These are phyloP conservation scores for Capniomyces stellatus DNA, from an alignment of 371 early-diverging fungal genomes.

Conservation along the genomic window DNA sequence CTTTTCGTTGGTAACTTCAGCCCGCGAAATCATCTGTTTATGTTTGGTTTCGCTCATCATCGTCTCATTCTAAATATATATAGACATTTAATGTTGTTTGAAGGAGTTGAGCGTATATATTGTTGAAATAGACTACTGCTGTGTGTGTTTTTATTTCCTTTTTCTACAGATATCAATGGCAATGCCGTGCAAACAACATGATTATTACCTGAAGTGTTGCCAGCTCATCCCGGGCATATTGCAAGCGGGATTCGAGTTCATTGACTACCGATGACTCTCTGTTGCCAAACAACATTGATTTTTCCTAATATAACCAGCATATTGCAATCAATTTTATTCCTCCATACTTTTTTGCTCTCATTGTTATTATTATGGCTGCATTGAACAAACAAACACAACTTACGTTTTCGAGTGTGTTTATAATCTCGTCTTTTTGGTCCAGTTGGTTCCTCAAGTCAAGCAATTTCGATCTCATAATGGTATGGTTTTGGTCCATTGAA, in stretches of 20 bases:
- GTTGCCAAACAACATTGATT: not conserved
- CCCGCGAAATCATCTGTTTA: not conserved
- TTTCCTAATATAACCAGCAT: too few relatives aligned
- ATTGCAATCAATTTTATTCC: too few relatives aligned
- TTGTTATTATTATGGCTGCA: not conserved
- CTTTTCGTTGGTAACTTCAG: not conserved
- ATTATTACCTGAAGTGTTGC: too few relatives aligned
- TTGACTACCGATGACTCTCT: not conserved
- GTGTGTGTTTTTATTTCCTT: too few relatives aligned
- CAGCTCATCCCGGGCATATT: not conserved
- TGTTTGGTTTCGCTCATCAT: not conserved
- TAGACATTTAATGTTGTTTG: too few relatives aligned
- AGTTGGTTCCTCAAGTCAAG: slow-evolving; percentile 17
- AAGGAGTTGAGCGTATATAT: too few relatives aligned
- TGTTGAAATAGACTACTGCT: too few relatives aligned
- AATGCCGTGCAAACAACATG: too few relatives aligned
- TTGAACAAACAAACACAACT: not conserved
- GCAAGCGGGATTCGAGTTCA: slow-evolving; percentile 1
- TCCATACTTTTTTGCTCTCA: not conserved
- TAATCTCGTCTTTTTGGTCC: slow-evolving; percentile 16
- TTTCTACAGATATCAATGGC: too few relatives aligned
- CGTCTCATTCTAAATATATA: not conserved
- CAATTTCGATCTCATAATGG: slow-evolving; percentile 19
- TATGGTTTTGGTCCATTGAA: slow-evolving; percentile 18
- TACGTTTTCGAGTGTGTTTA: not conserved